Base-by-base conservation (phyloP, 306 rosid species). In the Cyclanthera cordifolia region DNA sequence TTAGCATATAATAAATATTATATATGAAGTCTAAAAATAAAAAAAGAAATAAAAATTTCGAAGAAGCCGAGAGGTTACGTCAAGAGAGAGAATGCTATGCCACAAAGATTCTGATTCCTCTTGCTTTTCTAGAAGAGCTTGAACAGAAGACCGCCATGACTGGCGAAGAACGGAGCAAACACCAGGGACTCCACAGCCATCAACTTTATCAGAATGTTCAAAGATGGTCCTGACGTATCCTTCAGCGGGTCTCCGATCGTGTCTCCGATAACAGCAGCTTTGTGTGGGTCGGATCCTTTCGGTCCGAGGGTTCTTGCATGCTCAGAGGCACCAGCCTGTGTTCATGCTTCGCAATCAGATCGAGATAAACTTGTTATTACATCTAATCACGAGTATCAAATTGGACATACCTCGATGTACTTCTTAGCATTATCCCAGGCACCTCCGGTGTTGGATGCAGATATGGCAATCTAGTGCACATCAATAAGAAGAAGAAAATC, bases 401-500 rank as follows among this genome's bases (percentile, higher is more conserved):
- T n/a, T 28, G 0, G 5, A 52, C 61, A 67, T 73, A 86, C 99
- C 99, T 94, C 97, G 13, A 94, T 94, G 69, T 90, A 94, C 73
- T 94, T 94, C 85, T 88, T 94, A 79, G 96, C 99, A 43, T 90
- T 94, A 70, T 94, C 99, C 97, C 99, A 94, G 49, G 99, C 99
- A 77, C 99, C 99, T 53, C 99, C 96, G 3, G 99, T 90, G 95
- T 94, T 94, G 73, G 99, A 94, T 52, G 99, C 97, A 65, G 99
- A 90, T 79, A 94, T 94, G 6, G 99, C 97, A 69, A 94, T 72
- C 99, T 94, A 77, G 34, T 30, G 12, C 3, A 12, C 5, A 5
- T 48, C 21, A 17, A 11, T 32, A 50, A 48, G n/a, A n/a, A n/a
- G n/a, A n/a, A n/a, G n/a, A n/a, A n/a, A 54, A 58, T 67, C 25